phyloP scores from a whole-genome alignment of 2,329 filamentous ascomycete genomes.

The Coleophoma crateriformis region DNA sequence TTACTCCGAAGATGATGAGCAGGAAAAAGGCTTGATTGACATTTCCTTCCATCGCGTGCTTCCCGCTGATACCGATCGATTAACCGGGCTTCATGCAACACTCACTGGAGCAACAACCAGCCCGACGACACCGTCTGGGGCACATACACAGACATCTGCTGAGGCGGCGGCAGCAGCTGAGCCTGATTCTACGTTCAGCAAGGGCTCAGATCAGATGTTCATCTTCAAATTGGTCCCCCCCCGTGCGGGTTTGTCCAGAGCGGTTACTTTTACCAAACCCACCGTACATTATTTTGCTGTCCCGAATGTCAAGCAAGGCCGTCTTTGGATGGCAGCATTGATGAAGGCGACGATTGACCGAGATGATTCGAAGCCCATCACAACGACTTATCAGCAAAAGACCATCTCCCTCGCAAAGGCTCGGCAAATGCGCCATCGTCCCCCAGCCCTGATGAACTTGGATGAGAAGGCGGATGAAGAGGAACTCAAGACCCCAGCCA shows the following conservation, averaged over 20 bases:
- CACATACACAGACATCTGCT: constrained; percentile 39
- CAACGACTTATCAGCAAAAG: constrained; percentile 93
- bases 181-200: constrained; percentile 26
- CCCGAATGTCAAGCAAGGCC: constrained; percentile 79
- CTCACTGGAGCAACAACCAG: constrained; percentile 76
- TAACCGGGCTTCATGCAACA: constrained; percentile 87
- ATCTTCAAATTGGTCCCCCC: constrained; percentile 98
- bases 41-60: constrained; percentile 98
- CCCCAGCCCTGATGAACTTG: constrained; percentile 78
- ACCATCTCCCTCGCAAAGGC: constrained; percentile 92
- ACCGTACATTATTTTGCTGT: constrained; percentile 98
- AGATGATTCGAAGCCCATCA: constrained; percentile 72
- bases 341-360: constrained; percentile 99
- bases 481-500: constrained; percentile 20
- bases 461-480: constrained; percentile 37
- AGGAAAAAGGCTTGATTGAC: constrained; percentile 94
- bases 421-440: constrained; percentile 78
- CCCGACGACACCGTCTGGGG: constrained; percentile 47
- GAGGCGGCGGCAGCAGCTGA: constrained; percentile 35
- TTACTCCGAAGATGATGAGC: constrained; percentile 85
- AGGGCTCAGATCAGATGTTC: constrained; percentile 64
- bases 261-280: constrained; percentile 95
- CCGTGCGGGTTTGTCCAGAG: constrained; percentile 77
- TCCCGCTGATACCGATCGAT: constrained; percentile 82
- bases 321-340: constrained; percentile 95